Evolutionary conservation across 352 stramenopile genomes (phyloP), one percentile per base, ranked within the genome.

Genomic region (Globisporangium mamillatum): DNA sequence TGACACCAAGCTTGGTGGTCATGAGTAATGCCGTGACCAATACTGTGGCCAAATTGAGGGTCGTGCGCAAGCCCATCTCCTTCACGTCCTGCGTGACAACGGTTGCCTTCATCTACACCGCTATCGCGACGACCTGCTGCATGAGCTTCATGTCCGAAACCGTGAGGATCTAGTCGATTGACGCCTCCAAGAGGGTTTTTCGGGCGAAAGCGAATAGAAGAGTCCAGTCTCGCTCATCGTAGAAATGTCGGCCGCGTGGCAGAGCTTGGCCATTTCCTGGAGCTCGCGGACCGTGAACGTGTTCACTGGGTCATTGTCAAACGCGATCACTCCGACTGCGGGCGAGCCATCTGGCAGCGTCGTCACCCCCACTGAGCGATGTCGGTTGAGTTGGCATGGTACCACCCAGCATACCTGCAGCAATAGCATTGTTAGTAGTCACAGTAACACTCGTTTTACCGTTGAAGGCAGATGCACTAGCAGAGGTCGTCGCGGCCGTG

Each of bases 181-280:
- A 6, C 3, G 27, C 27, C 27, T 32, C 27, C 3, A 32, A 32
- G 72, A 66, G 0, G 78, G 76, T 50, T 84, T 58, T 58, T 87
- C 77, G 14, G 80, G 78, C 25, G 80, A 81, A n/a, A 89, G 59
- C 44, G 77, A 74, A 60, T 79, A 89, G 64, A 75, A 84, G 9
- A 89, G 68, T 1, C 78, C 78, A 0, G 78, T 82, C 59, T 87
- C 78, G 54, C 79, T 78, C 77, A 89, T 82, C 41, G 73, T 74
- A 59, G 84, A 89, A n/a, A 89, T 73, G 60, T 89, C 75, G 7
- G 72, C 62, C 7, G 80, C 72, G 18, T 77, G 68, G 53, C 82
- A 84, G 41, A 81, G 62, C 41, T 75, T 72, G 20, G 74, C 70
- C 18, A 71, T 29, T 12, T 75, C 57, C 61, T 87, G 78, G 52